A percentile compares a stretch with the other conserved stretches of the same genome.
These are phyloP conservation scores for Claviceps digitariae DNA, from an alignment of 2,329 filamentous ascomycete genomes.

Conservation along the genomic window DNA sequence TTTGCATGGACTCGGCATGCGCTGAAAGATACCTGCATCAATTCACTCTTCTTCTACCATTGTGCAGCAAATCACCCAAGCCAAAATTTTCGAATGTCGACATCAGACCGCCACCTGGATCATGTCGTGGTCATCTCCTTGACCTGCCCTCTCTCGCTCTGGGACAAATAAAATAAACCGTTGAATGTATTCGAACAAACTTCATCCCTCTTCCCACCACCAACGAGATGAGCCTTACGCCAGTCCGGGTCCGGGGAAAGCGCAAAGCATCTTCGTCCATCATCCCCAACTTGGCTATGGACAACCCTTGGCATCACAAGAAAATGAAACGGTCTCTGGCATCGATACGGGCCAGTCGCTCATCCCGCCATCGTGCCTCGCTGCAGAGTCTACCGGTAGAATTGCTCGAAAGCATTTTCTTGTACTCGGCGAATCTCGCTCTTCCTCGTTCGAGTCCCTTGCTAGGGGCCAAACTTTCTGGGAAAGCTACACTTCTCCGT, in stretches of 20 bases:
- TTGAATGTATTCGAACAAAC: too few species aligned
- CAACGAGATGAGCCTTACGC: constrained; percentile 36
- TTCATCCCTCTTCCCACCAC: neutral
- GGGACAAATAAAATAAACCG: too few species aligned
- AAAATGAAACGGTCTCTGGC: constrained; percentile 18
- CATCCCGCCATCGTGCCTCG: constrained; percentile 12
- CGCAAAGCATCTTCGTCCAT: constrained; percentile 15
- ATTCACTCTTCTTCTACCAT: too few species aligned
- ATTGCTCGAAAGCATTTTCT: constrained; percentile 38
- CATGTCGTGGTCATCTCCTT: too few species aligned
- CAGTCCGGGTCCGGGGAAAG: constrained; percentile 35
- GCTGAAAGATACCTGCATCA: too few species aligned
- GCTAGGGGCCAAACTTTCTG: constrained; percentile 34
- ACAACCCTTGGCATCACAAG: constrained; percentile 4
- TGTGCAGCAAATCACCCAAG: too few species aligned
- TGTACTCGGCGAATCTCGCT: constrained; percentile 34
- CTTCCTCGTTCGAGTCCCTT: constrained; percentile 30
- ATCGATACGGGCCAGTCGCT: constrained; percentile 16
- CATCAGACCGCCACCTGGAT: too few species aligned
- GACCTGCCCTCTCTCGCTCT: too few species aligned
- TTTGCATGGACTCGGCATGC: too few species aligned
- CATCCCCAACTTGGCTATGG: constrained; percentile 5
- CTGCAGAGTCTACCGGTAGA: constrained; percentile 33
- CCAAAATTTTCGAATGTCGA: too few species aligned
- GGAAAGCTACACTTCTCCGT: constrained; percentile 22